A percentile compares a stretch with the other conserved stretches of the same genome.
These are phyloP conservation scores for Penicillium sp. DNA, from an alignment of 2,329 filamentous ascomycete genomes.

Conservation along the genomic window DNA sequence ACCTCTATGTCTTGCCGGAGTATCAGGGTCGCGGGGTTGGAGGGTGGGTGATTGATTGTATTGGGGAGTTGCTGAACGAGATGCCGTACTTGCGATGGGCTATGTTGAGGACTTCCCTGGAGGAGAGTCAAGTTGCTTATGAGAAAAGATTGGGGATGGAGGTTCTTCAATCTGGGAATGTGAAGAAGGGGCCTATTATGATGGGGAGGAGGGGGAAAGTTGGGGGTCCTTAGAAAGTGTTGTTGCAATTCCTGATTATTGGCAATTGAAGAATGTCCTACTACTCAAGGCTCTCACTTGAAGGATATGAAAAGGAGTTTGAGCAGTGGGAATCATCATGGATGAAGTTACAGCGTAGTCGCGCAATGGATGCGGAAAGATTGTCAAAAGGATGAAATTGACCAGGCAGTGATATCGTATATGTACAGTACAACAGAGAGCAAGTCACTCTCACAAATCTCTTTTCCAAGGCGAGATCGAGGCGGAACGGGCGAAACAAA, in stretches of 20 bases:
- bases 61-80: conserved; percentile 12
- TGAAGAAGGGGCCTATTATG: conserved; percentile 12
- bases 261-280: no score
- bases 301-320: no score
- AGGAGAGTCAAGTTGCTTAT: conserved; percentile 22
- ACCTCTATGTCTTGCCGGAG: conserved; percentile 11
- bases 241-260: no score
- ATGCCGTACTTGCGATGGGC: conserved; percentile 17
- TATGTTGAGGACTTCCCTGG: conserved; percentile 20
- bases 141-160: conserved; percentile 25
- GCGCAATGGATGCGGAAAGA: background rate
- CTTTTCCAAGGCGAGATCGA: conserved; percentile 6
- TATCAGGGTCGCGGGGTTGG: conserved; percentile 14
- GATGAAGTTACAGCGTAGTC: no score
- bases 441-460: conserved; percentile 11
- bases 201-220: background rate
- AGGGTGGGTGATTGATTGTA: conserved; percentile 18
- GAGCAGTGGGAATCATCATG: no score
- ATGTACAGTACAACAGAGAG: conserved; percentile 32
- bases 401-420: conserved; percentile 34
- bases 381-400: conserved; percentile 23
- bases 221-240: background rate
- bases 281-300: no score
- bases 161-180: conserved; percentile 12
- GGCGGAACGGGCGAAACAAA: background rate